Base-by-base conservation (phyloP, 768 basidiomycete species). In the Melanogaster broomeanus region DNA sequence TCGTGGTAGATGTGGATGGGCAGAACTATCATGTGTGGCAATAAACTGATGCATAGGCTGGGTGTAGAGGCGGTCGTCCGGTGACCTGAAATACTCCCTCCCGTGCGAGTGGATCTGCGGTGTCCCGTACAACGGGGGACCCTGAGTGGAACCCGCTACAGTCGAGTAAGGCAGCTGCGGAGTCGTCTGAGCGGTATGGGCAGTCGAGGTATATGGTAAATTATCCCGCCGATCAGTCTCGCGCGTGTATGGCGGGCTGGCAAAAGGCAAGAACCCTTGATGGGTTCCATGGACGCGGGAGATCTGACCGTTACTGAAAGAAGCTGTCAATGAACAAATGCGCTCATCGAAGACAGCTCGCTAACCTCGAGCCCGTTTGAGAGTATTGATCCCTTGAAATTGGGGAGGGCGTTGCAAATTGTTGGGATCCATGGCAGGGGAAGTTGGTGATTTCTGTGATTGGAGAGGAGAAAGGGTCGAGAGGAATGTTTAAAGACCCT, bases 381-480 rank as follows among this genome's bases (percentile, higher is more conserved):
- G 18, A 15, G 38, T 25, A 58, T 22, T 22, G 55, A 19, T 44
- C 8, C 25, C 24, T 42, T 27, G 52, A 48, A 24, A 19, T 31
- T 49, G 61, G 37, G 38, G 42, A 19, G 13, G 24, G 34, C 42
- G 30, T 24, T 19, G 27, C 6, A 37, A 51, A 54, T 49, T 51
- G 48, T 40, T 45, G 47, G 55, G 27, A 37, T 47, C 7, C 62
- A 64, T 64, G 42, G 42, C 27, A 61, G 45, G 57, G 43, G 52
- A 57, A 54, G 44, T 45, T 41, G 49, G 39, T 45, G 56, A 58
- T 57, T n/a, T 56, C 55, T 56, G 52, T 61, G 62, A 64, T 61
- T 56, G 52, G 41, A 45, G 13, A 13, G 13, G 34, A 19, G 35
- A 19, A 55, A 45, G 27, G 33, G 48, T 61, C 52, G 52, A 53